Conservation (phyloP, 2,329 filamentous ascomycete species). For the Ustulina deusta region DNA sequence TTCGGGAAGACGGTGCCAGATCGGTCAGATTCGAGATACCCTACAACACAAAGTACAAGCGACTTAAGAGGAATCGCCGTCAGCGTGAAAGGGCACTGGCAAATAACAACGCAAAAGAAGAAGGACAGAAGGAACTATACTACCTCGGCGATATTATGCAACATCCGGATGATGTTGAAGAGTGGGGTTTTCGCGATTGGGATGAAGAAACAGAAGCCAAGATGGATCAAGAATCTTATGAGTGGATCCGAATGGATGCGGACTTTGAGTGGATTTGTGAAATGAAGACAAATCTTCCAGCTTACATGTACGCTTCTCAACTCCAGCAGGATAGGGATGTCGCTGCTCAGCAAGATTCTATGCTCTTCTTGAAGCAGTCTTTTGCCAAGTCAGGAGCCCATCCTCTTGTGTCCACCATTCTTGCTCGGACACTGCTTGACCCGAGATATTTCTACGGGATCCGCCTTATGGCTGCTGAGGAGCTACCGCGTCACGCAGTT, state of each 20-base stretch:
- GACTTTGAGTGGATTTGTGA: conserved; percentile 98
- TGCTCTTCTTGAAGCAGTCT: conserved; percentile 76
- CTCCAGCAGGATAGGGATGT: conserved; percentile 97
- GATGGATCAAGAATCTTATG: conserved; percentile 97
- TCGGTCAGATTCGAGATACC: conserved; percentile 88
- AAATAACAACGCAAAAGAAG: conserved; percentile 57
- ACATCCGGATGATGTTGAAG: conserved; percentile 79
- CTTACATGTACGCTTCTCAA: conserved; percentile 98
- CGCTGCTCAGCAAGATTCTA: conserved; percentile 83
- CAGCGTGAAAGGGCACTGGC: conserved; percentile 70
- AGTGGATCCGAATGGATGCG: conserved; percentile 98
- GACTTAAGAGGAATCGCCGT: conserved; percentile 84
- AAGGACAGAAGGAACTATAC: conserved; percentile 83
- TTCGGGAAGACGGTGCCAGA: conserved; percentile 85
- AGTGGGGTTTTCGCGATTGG: conserved; percentile 92
- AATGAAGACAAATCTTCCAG: conserved; percentile 83
- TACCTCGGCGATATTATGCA: conserved; percentile 92
- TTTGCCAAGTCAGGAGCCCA: conserved; percentile 68
- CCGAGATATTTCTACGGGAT: conserved; percentile 94
- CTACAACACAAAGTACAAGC: conserved; percentile 99
- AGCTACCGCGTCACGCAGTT: conserved; percentile 80
- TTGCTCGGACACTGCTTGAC: conserved; percentile 91
- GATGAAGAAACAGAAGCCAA: conserved; percentile 85
- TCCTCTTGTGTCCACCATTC: conserved; percentile 86
- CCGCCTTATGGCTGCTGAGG: conserved; percentile 83